Conservation (phyloP, 1,284 basidiomycete species). For the Phlebopus sp. region DNA sequence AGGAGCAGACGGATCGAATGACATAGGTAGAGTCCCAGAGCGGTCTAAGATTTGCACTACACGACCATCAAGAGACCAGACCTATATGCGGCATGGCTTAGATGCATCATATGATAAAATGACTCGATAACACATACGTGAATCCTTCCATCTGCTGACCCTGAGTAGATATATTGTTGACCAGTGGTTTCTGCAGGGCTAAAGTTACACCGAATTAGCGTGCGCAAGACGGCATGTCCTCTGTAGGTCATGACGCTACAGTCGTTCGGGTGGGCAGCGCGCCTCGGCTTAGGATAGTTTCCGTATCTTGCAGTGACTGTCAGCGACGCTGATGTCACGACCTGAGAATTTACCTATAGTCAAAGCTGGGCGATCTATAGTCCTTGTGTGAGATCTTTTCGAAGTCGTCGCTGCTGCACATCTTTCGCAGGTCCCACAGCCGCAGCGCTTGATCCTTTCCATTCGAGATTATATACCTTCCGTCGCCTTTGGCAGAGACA, state of each 20-base stretch:
- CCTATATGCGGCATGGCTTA: constrained; percentile 44
- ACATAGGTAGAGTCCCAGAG: constrained; percentile 69
- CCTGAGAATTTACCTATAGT: constrained; percentile 64
- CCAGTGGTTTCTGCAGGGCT: constrained; percentile 91
- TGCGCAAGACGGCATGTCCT: constrained; percentile 90
- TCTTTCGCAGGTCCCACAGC: constrained; percentile 93
- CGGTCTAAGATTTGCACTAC: constrained; percentile 85
- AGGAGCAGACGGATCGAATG: constrained; percentile 60
- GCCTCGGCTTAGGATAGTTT: constrained; percentile 64
- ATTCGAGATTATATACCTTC: constrained; percentile 94
- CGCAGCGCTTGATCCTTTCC: constrained; percentile 94
- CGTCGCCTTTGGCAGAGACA: constrained; percentile 87
- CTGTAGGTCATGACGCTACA: constrained; percentile 95
- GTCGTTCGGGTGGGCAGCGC: constrained; percentile 78
- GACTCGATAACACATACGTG: constrained; percentile 53
- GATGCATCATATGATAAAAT: constrained; percentile 1
- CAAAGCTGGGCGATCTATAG: constrained; percentile 70
- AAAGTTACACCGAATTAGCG: constrained; percentile 95
- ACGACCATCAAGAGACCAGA: constrained; percentile 92
- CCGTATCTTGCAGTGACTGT: constrained; percentile 46
- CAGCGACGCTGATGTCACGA: constrained; percentile 1
- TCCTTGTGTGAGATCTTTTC: constrained; percentile 48
- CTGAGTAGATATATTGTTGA: constrained; percentile 91
- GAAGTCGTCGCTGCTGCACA: constrained; percentile 76
- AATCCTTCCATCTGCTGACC: constrained; percentile 78